Conservation (phyloP, 495 filamentous ascomycete genomes). For the Podospora pseudopauciseta region DNA sequence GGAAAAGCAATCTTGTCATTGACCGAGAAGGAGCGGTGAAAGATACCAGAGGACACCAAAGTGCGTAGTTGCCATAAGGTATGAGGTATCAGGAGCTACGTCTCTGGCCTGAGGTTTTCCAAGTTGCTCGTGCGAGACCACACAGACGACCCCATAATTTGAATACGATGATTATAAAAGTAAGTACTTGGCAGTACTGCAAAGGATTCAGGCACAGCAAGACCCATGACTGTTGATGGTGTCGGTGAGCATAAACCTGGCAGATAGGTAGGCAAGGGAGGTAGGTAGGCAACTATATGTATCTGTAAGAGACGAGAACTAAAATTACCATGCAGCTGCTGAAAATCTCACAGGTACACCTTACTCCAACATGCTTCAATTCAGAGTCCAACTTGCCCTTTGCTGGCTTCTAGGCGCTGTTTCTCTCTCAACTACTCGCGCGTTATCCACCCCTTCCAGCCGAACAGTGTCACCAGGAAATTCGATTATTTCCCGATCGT, state of each 20-base stretch:
- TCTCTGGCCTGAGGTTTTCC: neutral
- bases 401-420: neutral
- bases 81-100: neutral
- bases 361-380: neutral
- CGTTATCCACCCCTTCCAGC: neutral
- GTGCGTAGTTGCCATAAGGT: no score
- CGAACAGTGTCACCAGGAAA: neutral
- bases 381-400: neutral
- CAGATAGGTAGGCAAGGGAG: no score
- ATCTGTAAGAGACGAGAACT: neutral
- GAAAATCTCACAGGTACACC: neutral
- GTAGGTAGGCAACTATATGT: no score
- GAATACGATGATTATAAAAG: neutral
- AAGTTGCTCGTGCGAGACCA: no score
- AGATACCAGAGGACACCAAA: no score
- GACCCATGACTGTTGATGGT: neutral
- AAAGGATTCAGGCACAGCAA: neutral
- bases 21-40: no score
- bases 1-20: no score
- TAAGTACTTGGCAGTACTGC: neutral
- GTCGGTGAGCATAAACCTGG: no score
- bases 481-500: neutral
- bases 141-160: no score
- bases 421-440: neutral
- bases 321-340: neutral